These are phyloP conservation scores for Aeschynomene evenia DNA, from an alignment of 306 rosid genomes.

Conservation along the genomic window DNA sequence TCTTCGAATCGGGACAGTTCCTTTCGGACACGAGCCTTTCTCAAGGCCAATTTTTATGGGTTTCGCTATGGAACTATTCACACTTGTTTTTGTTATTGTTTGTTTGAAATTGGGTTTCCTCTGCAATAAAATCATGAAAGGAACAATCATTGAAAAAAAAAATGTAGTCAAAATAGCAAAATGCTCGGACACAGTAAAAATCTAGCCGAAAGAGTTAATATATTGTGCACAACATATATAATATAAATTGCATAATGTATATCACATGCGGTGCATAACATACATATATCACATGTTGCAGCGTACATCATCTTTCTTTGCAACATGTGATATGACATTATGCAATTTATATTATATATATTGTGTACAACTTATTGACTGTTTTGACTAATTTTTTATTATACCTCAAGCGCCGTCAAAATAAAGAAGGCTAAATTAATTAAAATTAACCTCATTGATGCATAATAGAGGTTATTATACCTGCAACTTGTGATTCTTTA, in stretches of 20 bases:
- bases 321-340: no score
- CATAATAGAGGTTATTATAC: neutral
- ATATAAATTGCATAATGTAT: no score
- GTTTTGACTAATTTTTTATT: no score
- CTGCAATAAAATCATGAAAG: neutral
- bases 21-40: neutral
- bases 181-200: no score
- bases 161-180: neutral
- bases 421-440: neutral
- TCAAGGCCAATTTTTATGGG: neutral
- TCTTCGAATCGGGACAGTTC: neutral
- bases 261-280: no score
- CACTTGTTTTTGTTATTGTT: neutral
- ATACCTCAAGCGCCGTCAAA: no score
- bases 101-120: neutral
- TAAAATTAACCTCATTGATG: neutral
- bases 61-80: neutral
- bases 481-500: slow-evolving; percentile 2
- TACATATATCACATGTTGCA: no score
- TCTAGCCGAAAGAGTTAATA: no score
- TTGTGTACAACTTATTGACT: no score
- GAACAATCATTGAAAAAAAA: neutral
- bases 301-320: no score
- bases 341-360: no score
- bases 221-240: no score